phyloP scores from a whole-genome alignment of 495 filamentous ascomycete species.

The Lophium mytilinum region DNA sequence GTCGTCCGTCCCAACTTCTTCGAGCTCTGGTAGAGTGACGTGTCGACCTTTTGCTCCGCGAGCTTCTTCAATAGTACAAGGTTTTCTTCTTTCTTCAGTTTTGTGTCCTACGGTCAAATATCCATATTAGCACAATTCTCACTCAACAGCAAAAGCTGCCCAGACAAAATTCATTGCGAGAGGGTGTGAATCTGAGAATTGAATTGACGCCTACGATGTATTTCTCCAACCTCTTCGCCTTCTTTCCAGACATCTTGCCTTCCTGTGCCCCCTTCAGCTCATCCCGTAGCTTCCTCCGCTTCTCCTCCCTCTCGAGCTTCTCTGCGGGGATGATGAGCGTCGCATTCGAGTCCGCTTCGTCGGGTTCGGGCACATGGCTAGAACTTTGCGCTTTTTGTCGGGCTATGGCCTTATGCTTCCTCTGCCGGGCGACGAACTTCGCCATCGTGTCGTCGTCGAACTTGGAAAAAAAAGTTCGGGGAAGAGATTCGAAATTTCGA shows the following conservation, averaged over 20 bases:
- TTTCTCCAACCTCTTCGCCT: slow-evolving; percentile 89
- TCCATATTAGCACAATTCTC: neutral
- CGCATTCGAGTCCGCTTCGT: slow-evolving; percentile 55
- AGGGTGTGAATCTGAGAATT: neutral
- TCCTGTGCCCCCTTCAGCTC: slow-evolving; percentile 47
- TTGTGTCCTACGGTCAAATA: slow-evolving; percentile 58
- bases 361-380: neutral
- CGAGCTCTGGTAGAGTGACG: slow-evolving; percentile 65
- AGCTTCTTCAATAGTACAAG: slow-evolving; percentile 75
- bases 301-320: slow-evolving; percentile 59
- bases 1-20: slow-evolving; percentile 60
- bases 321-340: slow-evolving; percentile 59
- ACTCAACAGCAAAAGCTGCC: neutral
- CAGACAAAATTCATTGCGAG: neutral
- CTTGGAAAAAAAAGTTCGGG: neutral
- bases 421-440: slow-evolving; percentile 69
- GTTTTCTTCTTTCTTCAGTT: slow-evolving; percentile 91
- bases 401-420: slow-evolving; percentile 66
- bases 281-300: slow-evolving; percentile 59
- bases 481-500: slow-evolving; percentile 13
- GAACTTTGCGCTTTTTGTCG: slow-evolving; percentile 43
- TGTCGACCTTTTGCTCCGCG: slow-evolving; percentile 69
- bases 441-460: slow-evolving; percentile 44
- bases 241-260: slow-evolving; percentile 77
- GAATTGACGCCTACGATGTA: slow-evolving; percentile 60